These are phyloP conservation scores for Apiospora rasikravindrae DNA, from an alignment of 2,329 filamentous ascomycete species.

Conservation along the genomic window DNA sequence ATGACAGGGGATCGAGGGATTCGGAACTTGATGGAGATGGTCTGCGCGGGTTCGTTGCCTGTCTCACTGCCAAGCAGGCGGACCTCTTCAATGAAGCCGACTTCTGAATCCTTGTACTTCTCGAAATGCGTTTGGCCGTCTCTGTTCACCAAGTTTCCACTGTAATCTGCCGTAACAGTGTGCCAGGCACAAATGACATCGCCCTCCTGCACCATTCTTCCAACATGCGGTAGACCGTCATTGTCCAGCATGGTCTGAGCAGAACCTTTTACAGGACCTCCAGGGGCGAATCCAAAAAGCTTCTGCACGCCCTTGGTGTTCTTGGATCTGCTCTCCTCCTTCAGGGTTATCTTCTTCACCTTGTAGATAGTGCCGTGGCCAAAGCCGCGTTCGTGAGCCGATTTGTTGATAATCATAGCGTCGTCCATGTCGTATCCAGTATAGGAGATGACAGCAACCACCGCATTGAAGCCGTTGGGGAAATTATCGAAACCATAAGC, in stretches of 20 bases:
- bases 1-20: conserved; percentile 90
- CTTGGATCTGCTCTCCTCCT: conserved; percentile 74
- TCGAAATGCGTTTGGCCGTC: conserved; percentile 87
- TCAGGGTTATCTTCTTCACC: conserved; percentile 87
- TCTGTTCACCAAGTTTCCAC: conserved; percentile 79
- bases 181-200: conserved; percentile 90
- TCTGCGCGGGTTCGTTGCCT: conserved; percentile 82
- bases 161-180: conserved; percentile 80
- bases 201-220: conserved; percentile 77
- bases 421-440: conserved; percentile 99
- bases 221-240: conserved; percentile 85
- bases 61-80: conserved; percentile 86
- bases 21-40: conserved; percentile 90
- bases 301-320: conserved; percentile 74
- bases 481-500: conserved; percentile 98
- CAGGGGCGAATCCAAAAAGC: conserved; percentile 89
- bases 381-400: conserved; percentile 92
- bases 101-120: conserved; percentile 92
- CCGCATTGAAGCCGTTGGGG: conserved; percentile 92
- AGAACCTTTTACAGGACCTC: conserved; percentile 71
- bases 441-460: conserved; percentile 98
- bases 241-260: conserved; percentile 78
- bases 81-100: conserved; percentile 90
- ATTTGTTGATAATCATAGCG: conserved; percentile 99
- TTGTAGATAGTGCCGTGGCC: conserved; percentile 98